Percentiles rank a stretch among this genome's conserved stretches.
These are phyloP conservation scores for Plasmodium sp. DNA, from an alignment of 169 alveolate genomes.

Conservation along the genomic window DNA sequence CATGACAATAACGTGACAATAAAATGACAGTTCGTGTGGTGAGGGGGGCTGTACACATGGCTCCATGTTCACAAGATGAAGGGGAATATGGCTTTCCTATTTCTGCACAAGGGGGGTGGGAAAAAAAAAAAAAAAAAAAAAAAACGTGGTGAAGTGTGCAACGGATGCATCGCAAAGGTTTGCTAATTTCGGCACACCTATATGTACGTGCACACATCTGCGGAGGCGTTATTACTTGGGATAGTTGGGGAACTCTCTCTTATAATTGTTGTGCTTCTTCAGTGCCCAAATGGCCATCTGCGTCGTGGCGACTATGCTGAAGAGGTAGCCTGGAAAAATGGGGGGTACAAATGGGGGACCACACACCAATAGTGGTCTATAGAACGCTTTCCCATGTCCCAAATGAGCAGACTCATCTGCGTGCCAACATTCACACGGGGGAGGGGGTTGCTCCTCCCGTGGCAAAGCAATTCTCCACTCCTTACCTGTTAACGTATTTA, in stretches of 20 bases:
- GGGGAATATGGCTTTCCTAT: constrained; percentile 93
- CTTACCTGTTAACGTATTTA: constrained; percentile 86
- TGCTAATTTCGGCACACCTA: neutral
- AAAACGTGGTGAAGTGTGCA: neutral
- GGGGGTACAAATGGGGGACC: neutral
- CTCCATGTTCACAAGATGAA: constrained; percentile 84
- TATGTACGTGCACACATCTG: neutral
- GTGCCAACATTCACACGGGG: neutral
- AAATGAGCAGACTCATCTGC: neutral
- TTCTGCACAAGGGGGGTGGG: constrained; percentile 46
- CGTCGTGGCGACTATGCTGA: constrained; percentile 82
- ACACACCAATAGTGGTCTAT: neutral
- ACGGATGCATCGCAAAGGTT: neutral
- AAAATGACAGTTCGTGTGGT: neutral
- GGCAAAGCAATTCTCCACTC: neutral
- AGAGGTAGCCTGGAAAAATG: constrained; percentile 76
- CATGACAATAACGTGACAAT: neutral
- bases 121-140: too few relatives aligned
- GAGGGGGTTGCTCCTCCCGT: neutral
- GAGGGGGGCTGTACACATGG: neutral
- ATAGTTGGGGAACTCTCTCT: constrained; percentile 91
- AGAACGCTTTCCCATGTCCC: neutral
- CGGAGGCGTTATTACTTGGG: constrained; percentile 77
- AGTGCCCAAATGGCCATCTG: constrained; percentile 95
- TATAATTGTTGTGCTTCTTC: constrained; percentile 92